phyloP scores from a whole-genome alignment of 176 grass and related monocot species.

The Cenchrus fungigraminus region DNA sequence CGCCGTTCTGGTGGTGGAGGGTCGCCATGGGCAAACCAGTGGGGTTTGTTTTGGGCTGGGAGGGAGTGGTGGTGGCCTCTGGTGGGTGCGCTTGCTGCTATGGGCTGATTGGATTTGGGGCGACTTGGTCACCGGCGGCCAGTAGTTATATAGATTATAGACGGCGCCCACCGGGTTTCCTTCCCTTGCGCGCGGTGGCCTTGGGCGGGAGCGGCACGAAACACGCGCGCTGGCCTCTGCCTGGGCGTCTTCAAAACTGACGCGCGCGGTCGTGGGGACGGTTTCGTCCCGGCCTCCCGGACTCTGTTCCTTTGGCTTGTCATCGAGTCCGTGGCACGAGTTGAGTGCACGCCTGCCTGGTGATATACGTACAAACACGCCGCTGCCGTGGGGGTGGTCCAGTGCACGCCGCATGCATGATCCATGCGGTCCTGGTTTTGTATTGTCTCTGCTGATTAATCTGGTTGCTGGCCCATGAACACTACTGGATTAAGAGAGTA shows the following conservation, averaged over 20 bases:
- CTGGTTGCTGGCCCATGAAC: not conserved
- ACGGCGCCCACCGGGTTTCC: not conserved
- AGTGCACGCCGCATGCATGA: constrained; percentile 6
- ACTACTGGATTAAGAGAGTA: too few species aligned
- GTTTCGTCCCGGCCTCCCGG: not conserved
- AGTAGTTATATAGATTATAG: not conserved
- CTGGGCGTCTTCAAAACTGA: not conserved
- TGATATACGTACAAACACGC: not conserved
- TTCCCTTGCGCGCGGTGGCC: not conserved
- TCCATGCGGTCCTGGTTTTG: not conserved
- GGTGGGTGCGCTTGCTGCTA: too few species aligned
- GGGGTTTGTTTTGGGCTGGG: not conserved
- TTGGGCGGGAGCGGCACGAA: not conserved
- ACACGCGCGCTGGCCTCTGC: not conserved
- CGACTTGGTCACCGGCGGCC: not conserved
- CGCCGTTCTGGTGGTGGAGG: not conserved
- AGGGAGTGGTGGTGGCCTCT: not conserved
- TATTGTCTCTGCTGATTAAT: not conserved
- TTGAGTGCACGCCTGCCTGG: not conserved
- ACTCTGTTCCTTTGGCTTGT: not conserved
- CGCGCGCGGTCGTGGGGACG: too few species aligned
- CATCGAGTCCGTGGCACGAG: not conserved
- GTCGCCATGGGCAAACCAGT: not conserved
- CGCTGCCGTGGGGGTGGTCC: not conserved
- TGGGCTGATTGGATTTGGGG: not conserved